Evolutionary conservation across 2,329 filamentous ascomycete genomes (phyloP), one percentile per base, ranked within the genome.

Genomic region (Mycogone perniciosa): DNA sequence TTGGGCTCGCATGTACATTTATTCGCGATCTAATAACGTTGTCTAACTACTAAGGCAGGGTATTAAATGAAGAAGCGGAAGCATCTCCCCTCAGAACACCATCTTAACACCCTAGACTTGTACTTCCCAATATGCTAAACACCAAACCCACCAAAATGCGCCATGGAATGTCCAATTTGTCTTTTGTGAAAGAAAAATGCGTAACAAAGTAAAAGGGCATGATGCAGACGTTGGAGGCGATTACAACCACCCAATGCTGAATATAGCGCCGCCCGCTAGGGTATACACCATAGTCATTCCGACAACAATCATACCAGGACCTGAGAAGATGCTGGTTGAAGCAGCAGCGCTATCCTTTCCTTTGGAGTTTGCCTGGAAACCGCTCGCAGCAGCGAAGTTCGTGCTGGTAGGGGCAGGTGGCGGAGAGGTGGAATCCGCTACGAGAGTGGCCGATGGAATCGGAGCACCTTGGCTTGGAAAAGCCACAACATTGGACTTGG

Each of bases 361-460:
- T 13, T 31, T 40, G 9, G 11, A 4, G 31, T 20, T 13, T 5
- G 55, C 44, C 41, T 67, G 66, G 46, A 69, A 65, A 6, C 67
- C 67, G 13, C 62, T 58, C n/a, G 64, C 58, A 29, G 66, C 64
- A 38, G 54, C 59, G n/a, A 64, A 50, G 20, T 51, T 56, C 34
- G 58, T 55, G 8, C 57, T 50, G 5, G 55, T 51, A 20, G 57
- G 50, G 31, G 58, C 50, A 2, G 60, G 54, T 8, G 49, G 51
- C 38, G 52, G 52, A 8, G 44, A 52, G 20, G 43, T 65, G 51
- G 45, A 35, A 53, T 67, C 68, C 1, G 71, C 65, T 13, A 69
- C 74, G 0, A 61, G 55, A 4, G 74, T 79, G 3, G 76, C 72
- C 8, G 71, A 76, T 1, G 77, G 77, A 31, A 81, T 80, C 3